Evolutionary conservation across 208 protist genomes (phyloP).

Genomic region (Crithidia fasciculata): DNA sequence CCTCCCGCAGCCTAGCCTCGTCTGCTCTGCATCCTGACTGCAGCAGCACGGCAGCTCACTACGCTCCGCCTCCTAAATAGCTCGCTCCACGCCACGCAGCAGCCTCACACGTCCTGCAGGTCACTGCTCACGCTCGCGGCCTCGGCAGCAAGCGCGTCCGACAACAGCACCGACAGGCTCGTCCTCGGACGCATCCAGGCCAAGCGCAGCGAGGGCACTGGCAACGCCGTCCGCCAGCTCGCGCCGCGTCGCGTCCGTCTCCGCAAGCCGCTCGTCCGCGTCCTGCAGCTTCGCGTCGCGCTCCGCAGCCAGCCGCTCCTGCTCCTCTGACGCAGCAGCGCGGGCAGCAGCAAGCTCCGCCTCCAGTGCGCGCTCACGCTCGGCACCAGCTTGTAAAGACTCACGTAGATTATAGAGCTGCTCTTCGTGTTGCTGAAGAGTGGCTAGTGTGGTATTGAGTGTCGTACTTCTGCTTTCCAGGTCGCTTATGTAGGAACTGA

Average conservation of each 20-base stretch:
- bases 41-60: neutral
- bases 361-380: neutral
- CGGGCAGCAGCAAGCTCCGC: neutral
- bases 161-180: constrained; percentile 8
- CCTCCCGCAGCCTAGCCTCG: neutral
- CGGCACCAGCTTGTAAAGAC: neutral
- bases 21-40: constrained; percentile 7
- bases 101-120: constrained; percentile 6
- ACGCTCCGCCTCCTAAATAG: constrained; percentile 7
- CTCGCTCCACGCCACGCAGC: constrained; percentile 1
- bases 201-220: constrained; percentile 7
- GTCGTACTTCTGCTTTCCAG: neutral
- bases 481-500: neutral
- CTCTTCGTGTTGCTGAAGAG: neutral
- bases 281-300: no score
- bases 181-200: neutral
- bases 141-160: constrained; percentile 12
- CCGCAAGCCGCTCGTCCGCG: no score
- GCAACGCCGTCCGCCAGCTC: no score
- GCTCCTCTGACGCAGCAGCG: neutral
- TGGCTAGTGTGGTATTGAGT: neutral
- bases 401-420: neutral
- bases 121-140: constrained; percentile 29
- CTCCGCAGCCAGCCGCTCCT: no score
- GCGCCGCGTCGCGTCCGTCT: no score